Base-by-base conservation (phyloP, 2,329 filamentous ascomycete genomes). In the Arthrobotrys megalospora region DNA sequence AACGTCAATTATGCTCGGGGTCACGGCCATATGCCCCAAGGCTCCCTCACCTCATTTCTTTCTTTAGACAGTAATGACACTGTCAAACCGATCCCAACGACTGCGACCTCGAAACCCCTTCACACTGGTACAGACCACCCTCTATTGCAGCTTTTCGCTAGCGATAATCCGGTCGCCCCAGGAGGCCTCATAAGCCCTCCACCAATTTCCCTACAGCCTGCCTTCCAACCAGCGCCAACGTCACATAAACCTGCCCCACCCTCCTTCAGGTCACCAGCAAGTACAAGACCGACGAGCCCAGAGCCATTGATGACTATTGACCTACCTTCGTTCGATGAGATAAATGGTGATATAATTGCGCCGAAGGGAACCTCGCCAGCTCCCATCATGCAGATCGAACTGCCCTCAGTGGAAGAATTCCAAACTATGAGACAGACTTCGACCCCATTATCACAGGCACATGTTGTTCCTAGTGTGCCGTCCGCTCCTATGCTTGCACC, bases 221-320 rank as follows among this genome's bases (percentile, higher is more conserved):
- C 75, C 8, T 78, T 78, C 43, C 75, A 78, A 50, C 75, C 75
- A 12, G 43, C 52, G 5, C 67, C 75, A 32, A 12, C 45, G 11
- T 21, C 45, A n/a, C 16, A 72, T 10, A 78, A 67, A 28, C 67
- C 58, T 12, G 50, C 72, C 12, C 48, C 47, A 6, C 53, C 72
- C 41, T 72, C 67, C 2, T 78, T 67, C 34, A 72, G 53, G 47
- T 78, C 75, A 11, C 75, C 75, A n/a, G 67, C 75, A n/a, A 78
- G 75, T 55, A 78, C 75, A 28, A 67, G 75, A 16, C 75, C 75
- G 6, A 64, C 75, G 7, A 78, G 75, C 47, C 75, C 75, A 6
- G 75, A 78, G 52, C 75, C 75, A 52, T 6, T 78, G n/a, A 78
- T 78, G 75, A 78, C 75, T n/a, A 78, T 78, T 19, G 75, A 78